Evolutionary conservation across 1,284 basidiomycete species (phyloP).

Genomic region (Peniophora sp.): DNA sequence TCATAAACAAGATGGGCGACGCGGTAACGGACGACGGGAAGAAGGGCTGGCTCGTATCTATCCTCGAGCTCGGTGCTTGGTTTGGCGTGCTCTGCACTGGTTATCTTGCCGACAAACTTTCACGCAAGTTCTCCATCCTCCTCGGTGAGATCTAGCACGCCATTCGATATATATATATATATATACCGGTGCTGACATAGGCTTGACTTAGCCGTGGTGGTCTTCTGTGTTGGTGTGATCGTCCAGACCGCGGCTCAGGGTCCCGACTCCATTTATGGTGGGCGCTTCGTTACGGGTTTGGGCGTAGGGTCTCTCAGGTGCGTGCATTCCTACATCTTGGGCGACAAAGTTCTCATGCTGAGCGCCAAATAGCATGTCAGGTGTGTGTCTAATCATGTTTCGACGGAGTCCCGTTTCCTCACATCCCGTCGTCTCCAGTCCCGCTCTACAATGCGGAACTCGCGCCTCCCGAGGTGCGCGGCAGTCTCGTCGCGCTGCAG

Average conservation of each 20-base stretch:
- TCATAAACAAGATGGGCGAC: slow-evolving; percentile 44
- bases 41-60: slow-evolving; percentile 65
- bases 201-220: slow-evolving; percentile 39
- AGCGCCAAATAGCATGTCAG: slow-evolving; percentile 7
- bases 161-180: not conserved
- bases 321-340: not conserved
- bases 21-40: slow-evolving; percentile 40
- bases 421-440: too few species aligned
- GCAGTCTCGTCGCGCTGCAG: slow-evolving; percentile 75
- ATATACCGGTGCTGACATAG: not conserved
- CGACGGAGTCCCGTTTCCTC: not conserved
- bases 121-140: slow-evolving; percentile 65
- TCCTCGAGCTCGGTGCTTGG: slow-evolving; percentile 68
- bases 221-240: slow-evolving; percentile 65
- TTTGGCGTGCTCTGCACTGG: slow-evolving; percentile 63
- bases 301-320: slow-evolving; percentile 65
- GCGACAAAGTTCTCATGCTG: slow-evolving; percentile 48
- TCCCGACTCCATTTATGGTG: slow-evolving; percentile 58
- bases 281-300: slow-evolving; percentile 70
- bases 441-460: slow-evolving; percentile 41
- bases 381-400: not conserved
- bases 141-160: slow-evolving; percentile 41
- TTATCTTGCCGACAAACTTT: slow-evolving; percentile 63
- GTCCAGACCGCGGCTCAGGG: slow-evolving; percentile 53
- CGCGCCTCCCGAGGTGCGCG: slow-evolving; percentile 77